These are phyloP conservation scores for Lupinus albus DNA, from an alignment of 306 rosid genomes.

Conservation along the genomic window DNA sequence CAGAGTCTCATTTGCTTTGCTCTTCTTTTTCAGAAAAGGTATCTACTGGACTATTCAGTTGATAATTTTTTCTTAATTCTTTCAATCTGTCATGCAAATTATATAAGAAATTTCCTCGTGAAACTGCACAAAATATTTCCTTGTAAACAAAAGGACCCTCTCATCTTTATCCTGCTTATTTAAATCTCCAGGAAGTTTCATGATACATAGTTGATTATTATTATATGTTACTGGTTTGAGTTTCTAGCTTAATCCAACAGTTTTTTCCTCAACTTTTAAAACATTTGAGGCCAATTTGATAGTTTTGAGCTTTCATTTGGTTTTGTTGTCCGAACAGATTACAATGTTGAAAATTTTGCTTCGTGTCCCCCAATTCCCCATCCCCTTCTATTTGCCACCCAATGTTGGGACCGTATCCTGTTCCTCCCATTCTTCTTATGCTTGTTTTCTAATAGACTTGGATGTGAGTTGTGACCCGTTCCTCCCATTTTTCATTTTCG, in stretches of 20 bases:
- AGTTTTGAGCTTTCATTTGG: slow-evolving; percentile 19
- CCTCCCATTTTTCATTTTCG: slow-evolving; percentile 21
- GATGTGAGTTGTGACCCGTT: slow-evolving; percentile 14
- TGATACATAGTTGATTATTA: slow-evolving; percentile 7
- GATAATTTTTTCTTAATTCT: background rate
- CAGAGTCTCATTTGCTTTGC: background rate
- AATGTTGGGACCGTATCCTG: background rate
- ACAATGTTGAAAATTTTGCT: background rate
- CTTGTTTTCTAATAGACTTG: slow-evolving; percentile 10
- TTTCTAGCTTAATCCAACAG: slow-evolving; percentile 12
- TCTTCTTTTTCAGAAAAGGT: background rate
- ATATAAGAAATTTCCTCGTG: background rate
- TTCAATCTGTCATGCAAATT: background rate
- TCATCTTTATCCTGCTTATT: slow-evolving; percentile 8
- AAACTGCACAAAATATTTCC: too few relatives aligned
- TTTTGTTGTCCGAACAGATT: background rate
- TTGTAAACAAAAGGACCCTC: background rate
- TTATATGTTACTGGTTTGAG: slow-evolving; percentile 23
- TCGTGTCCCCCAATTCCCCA: background rate
- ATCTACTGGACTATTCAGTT: background rate
- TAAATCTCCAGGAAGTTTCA: slow-evolving; percentile 15
- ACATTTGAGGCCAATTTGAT: slow-evolving; percentile 23
- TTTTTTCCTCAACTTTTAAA: background rate
- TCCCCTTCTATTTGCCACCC: background rate
- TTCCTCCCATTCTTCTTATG: slow-evolving; percentile 5